These are phyloP conservation scores for Ophiosphaerella narmari DNA, from an alignment of 2,329 filamentous ascomycete genomes.

Conservation along the genomic window DNA sequence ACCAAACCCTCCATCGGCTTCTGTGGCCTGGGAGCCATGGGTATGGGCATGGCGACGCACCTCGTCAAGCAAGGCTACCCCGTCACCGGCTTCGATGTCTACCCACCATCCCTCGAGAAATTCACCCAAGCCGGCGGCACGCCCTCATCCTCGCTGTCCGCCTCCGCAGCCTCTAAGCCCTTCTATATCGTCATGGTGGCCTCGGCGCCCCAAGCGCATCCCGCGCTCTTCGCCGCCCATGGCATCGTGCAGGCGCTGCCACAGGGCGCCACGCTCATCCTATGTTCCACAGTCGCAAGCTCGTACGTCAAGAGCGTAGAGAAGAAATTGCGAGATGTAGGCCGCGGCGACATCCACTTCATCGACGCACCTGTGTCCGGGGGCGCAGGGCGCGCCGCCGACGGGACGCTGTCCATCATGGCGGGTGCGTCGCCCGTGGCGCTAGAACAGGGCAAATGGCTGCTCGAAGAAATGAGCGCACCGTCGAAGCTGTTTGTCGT, in stretches of 20 bases:
- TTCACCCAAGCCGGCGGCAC: conserved; percentile 67
- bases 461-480: conserved; percentile 69
- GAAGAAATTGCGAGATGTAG: conserved; percentile 58
- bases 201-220: conserved; percentile 69
- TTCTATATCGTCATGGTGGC: conserved; percentile 78
- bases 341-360: conserved; percentile 66
- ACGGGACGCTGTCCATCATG: conserved; percentile 78
- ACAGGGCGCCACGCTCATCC: conserved; percentile 63
- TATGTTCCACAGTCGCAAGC: conserved; percentile 73
- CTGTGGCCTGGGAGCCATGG: conserved; percentile 80
- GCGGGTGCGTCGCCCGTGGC: conserved; percentile 64
- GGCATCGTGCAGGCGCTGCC: conserved; percentile 58
- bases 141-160: conserved; percentile 62
- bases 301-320: conserved; percentile 67
- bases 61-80: conserved; percentile 68
- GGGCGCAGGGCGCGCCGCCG: conserved; percentile 68
- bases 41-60: conserved; percentile 79
- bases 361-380: conserved; percentile 76
- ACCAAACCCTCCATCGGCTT: conserved; percentile 63
- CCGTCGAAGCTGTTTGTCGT: conserved; percentile 62
- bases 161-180: conserved; percentile 62
- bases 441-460: conserved; percentile 60
- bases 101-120: conserved; percentile 66
- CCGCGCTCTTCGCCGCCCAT: conserved; percentile 66
- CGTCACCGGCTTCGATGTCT: conserved; percentile 75